Base-by-base conservation (phyloP, 2,329 filamentous ascomycete genomes). In the Celoporthe dispersa region DNA sequence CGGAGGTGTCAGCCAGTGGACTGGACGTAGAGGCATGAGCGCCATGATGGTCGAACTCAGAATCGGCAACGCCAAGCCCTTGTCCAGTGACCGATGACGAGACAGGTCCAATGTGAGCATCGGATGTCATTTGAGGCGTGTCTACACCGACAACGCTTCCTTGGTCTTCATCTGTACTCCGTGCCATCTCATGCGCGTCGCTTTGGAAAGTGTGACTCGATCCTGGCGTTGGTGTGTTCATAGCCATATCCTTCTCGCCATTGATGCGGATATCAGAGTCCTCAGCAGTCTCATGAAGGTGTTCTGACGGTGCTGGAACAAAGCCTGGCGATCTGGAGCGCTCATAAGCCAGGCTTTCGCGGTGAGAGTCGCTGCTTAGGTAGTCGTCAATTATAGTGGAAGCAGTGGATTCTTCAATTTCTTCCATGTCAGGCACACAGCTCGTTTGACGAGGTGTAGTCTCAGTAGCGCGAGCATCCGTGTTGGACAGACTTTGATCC, bases 331-430 rank as follows among this genome's bases (percentile, higher is more conserved):
- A 25, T 31, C n/a, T 14, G 16, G 25, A 22, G 25, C 6, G 25
- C 16, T 41, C 16, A 28, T 35, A 28, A 35, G 62, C 19, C 25
- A 51, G 14, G 41, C 41, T 64, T 33, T n/a, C 25, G 19, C 12
- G 41, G 28, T 28, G 25, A 19, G 62, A 64, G 62, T 64, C 41
- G 19, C 28, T 51, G 28, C 48, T 25, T 19, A 63, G 25, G 25
- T 63, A 63, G 14, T 48, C 37, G 37, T 44, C 61, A 39, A 63
- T 63, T 25, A 63, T 48, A 22, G 16, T 44, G 19, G 61, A 44
- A 19, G 61, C 61, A 31, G 37, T 16, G 12, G 39, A 31, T 22
- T 62, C 59, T 31, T 28, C n/a, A 14, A 12, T 35, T 22, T 37
- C 25, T 39, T 37, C 60, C 11, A 12, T 16, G 35, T 62, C 22